Percentiles rank a stretch among this genome's conserved stretches.
Evolutionary conservation across 2,329 filamentous ascomycete species (phyloP).

Genomic region (Sclerotinia nivalis): DNA sequence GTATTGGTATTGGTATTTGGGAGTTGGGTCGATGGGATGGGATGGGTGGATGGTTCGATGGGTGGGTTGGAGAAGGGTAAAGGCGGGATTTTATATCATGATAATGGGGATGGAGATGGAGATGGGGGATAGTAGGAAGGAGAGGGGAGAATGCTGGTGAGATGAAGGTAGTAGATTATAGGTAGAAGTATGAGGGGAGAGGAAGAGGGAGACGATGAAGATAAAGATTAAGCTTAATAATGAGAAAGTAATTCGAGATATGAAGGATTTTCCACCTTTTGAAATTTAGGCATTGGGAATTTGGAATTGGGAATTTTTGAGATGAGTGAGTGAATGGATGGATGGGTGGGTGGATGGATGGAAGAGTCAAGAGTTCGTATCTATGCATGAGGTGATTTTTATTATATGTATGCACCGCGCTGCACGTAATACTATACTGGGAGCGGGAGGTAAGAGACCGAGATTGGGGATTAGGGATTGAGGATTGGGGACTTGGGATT

Average conservation of each 20-base stretch:
- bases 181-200: too few species aligned
- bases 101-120: not conserved
- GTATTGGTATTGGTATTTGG: not conserved
- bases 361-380: too few species aligned
- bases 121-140: too few species aligned
- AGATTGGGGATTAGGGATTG: not conserved
- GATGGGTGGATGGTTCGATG: not conserved
- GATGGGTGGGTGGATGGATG: not conserved
- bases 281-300: too few species aligned
- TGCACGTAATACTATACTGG: not conserved
- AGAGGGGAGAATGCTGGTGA: not conserved
- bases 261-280: not conserved
- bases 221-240: not conserved
- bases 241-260: not conserved
- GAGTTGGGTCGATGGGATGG: not conserved
- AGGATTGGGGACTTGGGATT: too few species aligned
- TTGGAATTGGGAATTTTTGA: too few species aligned
- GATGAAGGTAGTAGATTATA: not conserved
- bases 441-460: not conserved
- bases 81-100: not conserved
- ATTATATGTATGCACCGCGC: not conserved
- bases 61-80: not conserved
- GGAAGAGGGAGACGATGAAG: not conserved
- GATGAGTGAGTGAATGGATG: not conserved
- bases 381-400: not conserved